Percentiles rank a stretch among this genome's conserved stretches.
These are phyloP conservation scores for Xenoacremonium recifei DNA, from an alignment of 2,329 filamentous ascomycete genomes.

Conservation along the genomic window DNA sequence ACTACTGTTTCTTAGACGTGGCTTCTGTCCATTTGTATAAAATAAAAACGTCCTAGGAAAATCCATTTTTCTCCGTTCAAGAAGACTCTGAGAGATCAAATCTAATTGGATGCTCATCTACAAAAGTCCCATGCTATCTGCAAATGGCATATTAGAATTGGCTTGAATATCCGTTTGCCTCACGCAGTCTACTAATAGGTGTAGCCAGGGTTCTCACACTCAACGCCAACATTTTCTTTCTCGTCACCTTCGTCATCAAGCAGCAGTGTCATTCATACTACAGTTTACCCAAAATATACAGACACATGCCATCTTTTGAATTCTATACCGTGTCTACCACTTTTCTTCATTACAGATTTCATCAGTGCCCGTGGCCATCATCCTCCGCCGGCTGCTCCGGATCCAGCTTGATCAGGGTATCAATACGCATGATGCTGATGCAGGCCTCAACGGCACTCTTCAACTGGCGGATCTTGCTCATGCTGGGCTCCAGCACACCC, in stretches of 20 bases:
- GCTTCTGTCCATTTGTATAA: conserved; percentile 37
- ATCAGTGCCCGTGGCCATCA: conserved; percentile 81
- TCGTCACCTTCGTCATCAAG: too few species aligned
- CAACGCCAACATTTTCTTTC: too few species aligned
- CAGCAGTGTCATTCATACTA: too few species aligned
- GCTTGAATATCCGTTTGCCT: too few species aligned
- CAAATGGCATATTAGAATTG: too few species aligned
- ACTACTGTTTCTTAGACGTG: conserved; percentile 35
- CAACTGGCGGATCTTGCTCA: conserved; percentile 97
- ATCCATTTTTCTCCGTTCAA: conserved; percentile 13
- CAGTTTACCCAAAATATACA: too few species aligned
- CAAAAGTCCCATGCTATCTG: too few species aligned
- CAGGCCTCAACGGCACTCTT: conserved; percentile 99
- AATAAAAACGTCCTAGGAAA: conserved; percentile 34
- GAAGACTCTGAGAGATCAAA: too few species aligned
- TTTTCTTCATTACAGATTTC: conserved; percentile 26
- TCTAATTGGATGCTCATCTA: too few species aligned
- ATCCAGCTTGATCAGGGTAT: conserved; percentile 97
- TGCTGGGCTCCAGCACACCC: conserved; percentile 92
- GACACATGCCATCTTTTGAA: conserved; percentile 20
- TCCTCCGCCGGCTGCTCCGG: conserved; percentile 74
- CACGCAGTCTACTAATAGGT: too few species aligned
- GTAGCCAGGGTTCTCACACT: too few species aligned
- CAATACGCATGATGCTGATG: conserved; percentile 98
- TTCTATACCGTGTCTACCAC: conserved; percentile 22